Percentiles rank a stretch among this genome's conserved stretches.
phyloP scores from a whole-genome alignment of 2,329 filamentous ascomycete genomes.

The Trichoderma polysporum region DNA sequence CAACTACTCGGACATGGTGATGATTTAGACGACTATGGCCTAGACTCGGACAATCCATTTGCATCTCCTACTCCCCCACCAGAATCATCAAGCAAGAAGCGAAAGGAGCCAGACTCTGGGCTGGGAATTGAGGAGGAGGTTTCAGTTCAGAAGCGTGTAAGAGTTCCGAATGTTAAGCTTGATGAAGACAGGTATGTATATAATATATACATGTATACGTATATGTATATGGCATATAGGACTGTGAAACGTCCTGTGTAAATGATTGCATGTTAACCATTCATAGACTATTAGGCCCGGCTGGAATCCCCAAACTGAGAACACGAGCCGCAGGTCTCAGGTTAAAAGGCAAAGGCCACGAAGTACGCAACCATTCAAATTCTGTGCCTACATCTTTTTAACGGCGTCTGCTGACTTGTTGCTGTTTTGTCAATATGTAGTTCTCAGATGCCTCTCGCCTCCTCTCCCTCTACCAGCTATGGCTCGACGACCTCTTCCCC shows the following conservation, averaged over 20 bases:
- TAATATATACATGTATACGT: background rate
- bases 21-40: conserved; percentile 75
- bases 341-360: conserved; percentile 91
- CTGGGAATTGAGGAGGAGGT: conserved; percentile 87
- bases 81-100: conserved; percentile 44
- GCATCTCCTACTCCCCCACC: conserved; percentile 48
- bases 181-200: conserved; percentile 68
- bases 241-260: too few relatives aligned
- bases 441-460: conserved; percentile 82
- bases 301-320: conserved; percentile 80
- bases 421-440: conserved; percentile 40
- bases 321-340: conserved; percentile 69
- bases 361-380: conserved; percentile 52
- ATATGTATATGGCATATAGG: too few relatives aligned
- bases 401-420: background rate
- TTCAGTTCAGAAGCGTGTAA: conserved; percentile 72
- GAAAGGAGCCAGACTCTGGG: conserved; percentile 49
- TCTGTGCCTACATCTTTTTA: background rate
- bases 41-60: conserved; percentile 54
- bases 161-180: conserved; percentile 74
- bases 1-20: conserved; percentile 43
- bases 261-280: background rate
- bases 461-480: conserved; percentile 88
- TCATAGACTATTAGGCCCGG: conserved; percentile 71
- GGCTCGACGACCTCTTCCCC: conserved; percentile 94